Base-by-base conservation (phyloP, 306 rosid genomes). In the Pyrus bretschneideri region DNA sequence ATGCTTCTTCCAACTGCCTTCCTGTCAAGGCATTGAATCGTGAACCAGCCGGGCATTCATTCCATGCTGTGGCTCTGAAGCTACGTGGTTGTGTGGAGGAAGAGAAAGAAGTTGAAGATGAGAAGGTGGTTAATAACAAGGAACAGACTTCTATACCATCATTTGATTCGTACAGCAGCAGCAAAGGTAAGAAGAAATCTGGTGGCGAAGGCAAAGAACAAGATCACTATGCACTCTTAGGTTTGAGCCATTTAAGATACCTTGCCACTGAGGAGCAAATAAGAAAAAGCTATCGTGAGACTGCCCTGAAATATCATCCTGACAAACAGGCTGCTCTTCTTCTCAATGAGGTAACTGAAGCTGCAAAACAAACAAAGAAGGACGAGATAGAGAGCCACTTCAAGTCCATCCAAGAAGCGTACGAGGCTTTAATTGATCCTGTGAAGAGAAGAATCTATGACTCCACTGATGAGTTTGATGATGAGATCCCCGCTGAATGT, bases 381-480 rank as follows among this genome's bases (percentile, higher is more conserved):
- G 93, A 91, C 52, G 97, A 96, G 80, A 91, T 96, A 79, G 99
- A 96, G 79, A 85, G 71, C 74, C 96, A 93, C 76, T 96, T 96
- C 72, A 93, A 91, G 92, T 86, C 94, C 64, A 83, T 96, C 65
- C 96, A 96, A 82, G 99, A 92, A 85, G 97, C 98, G 3, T 96
- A 96, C 57, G 99, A 91, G 81, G 88, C 86, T 4, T 80, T 96
- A 76, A 80, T 86, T 55, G 99, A 96, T 82, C 93, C 99, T 7
- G 42, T 84, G 58, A 96, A 89, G 87, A 85, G 99, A 84, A 89
- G 99, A 82, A 88, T 96, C 69, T 96, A 96, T 80, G 99, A 96
- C 77, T 96, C 99, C 61, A 96, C 99, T 0, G 99, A 96, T 76
- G 99, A 96, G 87, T 92, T 96, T 82, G 99, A 96, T 63, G 99